These are phyloP conservation scores for Didymella lethalis DNA, from an alignment of 2,329 filamentous ascomycete species.

Conservation along the genomic window DNA sequence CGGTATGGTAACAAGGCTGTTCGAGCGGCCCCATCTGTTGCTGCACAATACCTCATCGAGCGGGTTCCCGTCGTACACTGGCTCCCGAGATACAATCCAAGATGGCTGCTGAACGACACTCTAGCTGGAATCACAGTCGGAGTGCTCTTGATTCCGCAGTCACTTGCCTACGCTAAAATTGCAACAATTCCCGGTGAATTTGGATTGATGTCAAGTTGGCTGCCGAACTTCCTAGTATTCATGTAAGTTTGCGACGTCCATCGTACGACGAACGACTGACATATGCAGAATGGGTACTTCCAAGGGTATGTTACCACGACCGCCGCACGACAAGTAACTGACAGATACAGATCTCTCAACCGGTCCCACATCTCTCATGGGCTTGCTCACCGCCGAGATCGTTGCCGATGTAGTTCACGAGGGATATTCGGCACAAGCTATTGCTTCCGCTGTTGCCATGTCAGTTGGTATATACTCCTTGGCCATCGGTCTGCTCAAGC, in stretches of 20 bases:
- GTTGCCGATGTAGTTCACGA: slow-evolving; percentile 62
- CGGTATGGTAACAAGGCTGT: slow-evolving; percentile 44
- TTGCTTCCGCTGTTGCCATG: slow-evolving; percentile 68
- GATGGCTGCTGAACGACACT: slow-evolving; percentile 68
- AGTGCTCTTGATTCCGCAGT: slow-evolving; percentile 85
- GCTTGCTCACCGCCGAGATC: slow-evolving; percentile 69
- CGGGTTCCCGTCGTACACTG: slow-evolving; percentile 70
- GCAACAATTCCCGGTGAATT: slow-evolving; percentile 85
- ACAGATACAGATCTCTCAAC: slow-evolving; percentile 66
- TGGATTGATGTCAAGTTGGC: slow-evolving; percentile 91
- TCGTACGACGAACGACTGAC: not conserved
- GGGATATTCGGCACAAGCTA: slow-evolving; percentile 61
- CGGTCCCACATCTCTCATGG: slow-evolving; percentile 70
- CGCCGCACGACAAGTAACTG: slow-evolving; percentile 43
- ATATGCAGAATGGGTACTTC: slow-evolving; percentile 71
- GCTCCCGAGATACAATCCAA: slow-evolving; percentile 67
- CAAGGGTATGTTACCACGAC: slow-evolving; percentile 28
- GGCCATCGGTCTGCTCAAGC: slow-evolving; percentile 66
- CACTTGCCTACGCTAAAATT: slow-evolving; percentile 96
- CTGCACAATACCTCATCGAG: slow-evolving; percentile 64
- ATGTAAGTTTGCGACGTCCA: slow-evolving; percentile 57
- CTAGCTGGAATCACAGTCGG: slow-evolving; percentile 74
- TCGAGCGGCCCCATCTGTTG: slow-evolving; percentile 59
- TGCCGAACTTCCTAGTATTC: slow-evolving; percentile 94
- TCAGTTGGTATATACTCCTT: slow-evolving; percentile 69